phyloP scores from a whole-genome alignment of 176 grass and related monocot genomes.

The Otatea glauca region DNA sequence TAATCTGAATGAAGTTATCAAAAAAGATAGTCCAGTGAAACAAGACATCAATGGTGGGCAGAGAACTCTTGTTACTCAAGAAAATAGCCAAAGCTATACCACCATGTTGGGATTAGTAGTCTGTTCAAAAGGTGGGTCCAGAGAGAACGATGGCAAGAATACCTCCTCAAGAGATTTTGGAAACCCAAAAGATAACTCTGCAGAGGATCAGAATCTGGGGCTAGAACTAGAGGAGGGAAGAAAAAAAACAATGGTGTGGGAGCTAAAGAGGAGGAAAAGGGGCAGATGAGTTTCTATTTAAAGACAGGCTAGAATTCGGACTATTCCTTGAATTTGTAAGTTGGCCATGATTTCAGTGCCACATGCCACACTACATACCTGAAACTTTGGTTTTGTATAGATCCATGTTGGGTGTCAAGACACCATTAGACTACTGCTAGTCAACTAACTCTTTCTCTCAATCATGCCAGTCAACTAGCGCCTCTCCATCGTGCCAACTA shows the following conservation, averaged over 20 bases:
- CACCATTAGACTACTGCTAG: slow-evolving; percentile 1
- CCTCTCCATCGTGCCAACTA: slow-evolving; percentile 19
- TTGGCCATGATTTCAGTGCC: background rate
- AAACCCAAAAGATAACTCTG: slow-evolving; percentile 19
- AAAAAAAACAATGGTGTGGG: slow-evolving; percentile 34
- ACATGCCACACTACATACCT: background rate
- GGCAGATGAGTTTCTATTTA: slow-evolving; percentile 36
- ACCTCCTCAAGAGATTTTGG: too few relatives aligned
- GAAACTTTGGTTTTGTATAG: background rate
- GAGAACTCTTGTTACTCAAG: background rate
- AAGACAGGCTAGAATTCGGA: background rate
- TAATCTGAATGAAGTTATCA: slow-evolving; percentile 25
- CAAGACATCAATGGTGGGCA: background rate
- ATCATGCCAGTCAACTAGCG: background rate
- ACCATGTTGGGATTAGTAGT: background rate
- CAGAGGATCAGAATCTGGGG: slow-evolving; percentile 1
- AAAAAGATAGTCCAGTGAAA: slow-evolving; percentile 10
- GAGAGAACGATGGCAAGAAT: slow-evolving; percentile 16
- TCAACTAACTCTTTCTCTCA: slow-evolving; percentile 24
- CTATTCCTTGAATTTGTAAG: slow-evolving; percentile 10
- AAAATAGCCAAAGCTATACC: slow-evolving; percentile 13
- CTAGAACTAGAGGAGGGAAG: slow-evolving; percentile 32
- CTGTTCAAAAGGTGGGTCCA: slow-evolving; percentile 21
- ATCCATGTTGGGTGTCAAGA: background rate
- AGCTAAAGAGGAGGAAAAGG: slow-evolving; percentile 51